phyloP scores from a whole-genome alignment of 2,329 filamentous ascomycete species.

The Monilinia fructigena region DNA sequence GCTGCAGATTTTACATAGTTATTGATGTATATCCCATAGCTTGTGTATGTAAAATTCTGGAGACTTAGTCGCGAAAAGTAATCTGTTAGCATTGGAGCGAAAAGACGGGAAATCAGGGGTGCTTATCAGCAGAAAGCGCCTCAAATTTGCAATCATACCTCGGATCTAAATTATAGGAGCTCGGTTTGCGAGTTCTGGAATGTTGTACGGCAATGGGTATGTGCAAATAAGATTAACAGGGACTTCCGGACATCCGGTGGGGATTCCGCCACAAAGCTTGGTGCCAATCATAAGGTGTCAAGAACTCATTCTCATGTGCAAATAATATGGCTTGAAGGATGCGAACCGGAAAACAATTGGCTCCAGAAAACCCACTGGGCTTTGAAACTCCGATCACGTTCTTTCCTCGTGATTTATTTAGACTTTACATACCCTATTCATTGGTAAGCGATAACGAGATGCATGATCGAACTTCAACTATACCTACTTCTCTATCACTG shows the following conservation, averaged over 20 bases:
- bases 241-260: slow-evolving; percentile 20
- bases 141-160: not conserved
- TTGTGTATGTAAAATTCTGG: not conserved
- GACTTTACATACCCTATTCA: not conserved
- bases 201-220: not conserved
- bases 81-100: not conserved
- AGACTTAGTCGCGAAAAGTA: not conserved
- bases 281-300: not conserved
- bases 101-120: not conserved
- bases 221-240: not conserved
- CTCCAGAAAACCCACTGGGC: no score
- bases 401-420: not conserved
- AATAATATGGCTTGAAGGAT: not conserved
- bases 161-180: slow-evolving; percentile 19
- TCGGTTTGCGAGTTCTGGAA: not conserved
- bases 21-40: not conserved
- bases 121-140: not conserved
- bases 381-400: not conserved
- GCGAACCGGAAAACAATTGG: not conserved
- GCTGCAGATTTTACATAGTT: not conserved
- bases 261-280: slow-evolving; percentile 13
- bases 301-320: not conserved
- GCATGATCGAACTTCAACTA: not conserved
- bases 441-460: not conserved
- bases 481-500: no score